Conservation (phyloP, 495 filamentous ascomycete genomes). For the Annulohypoxylon bovei region DNA sequence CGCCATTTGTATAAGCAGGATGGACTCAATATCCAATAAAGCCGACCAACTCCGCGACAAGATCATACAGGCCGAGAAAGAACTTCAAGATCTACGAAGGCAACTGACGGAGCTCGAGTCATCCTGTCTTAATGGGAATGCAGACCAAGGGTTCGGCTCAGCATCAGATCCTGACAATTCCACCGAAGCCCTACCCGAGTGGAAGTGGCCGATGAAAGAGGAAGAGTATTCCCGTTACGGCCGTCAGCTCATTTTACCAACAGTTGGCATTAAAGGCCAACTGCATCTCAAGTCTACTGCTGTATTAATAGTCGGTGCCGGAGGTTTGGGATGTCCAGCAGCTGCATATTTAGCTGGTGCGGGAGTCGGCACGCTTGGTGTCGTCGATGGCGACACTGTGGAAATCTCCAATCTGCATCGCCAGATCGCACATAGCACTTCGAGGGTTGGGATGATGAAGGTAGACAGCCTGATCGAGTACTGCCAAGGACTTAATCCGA, state of each 20-base stretch:
- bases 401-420: constrained; percentile 93
- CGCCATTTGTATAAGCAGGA: constrained; percentile 8
- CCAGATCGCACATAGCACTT: constrained; percentile 81
- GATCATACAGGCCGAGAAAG: constrained; percentile 48
- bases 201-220: constrained; percentile 68
- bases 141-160: constrained; percentile 1
- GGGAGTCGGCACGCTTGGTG: constrained; percentile 82
- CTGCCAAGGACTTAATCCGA: constrained; percentile 74
- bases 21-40: constrained; percentile 32
- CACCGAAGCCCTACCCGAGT: constrained; percentile 18
- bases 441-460: constrained; percentile 79
- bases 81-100: constrained; percentile 46
- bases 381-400: constrained; percentile 88
- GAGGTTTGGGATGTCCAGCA: constrained; percentile 91
- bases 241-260: constrained; percentile 89
- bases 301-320: constrained; percentile 89
- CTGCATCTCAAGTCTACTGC: constrained; percentile 73
- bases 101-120: constrained; percentile 50
- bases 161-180: constrained; percentile 4
- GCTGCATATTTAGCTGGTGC: constrained; percentile 89
- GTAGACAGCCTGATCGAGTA: constrained; percentile 79
- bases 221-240: constrained; percentile 89
- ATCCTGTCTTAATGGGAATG: neutral
- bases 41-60: constrained; percentile 44
- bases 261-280: constrained; percentile 85